A percentile compares a stretch with the other conserved stretches of the same genome.
Conservation (phyloP, 352 stramenopile genomes). For the Lagenidium giganteum region DNA sequence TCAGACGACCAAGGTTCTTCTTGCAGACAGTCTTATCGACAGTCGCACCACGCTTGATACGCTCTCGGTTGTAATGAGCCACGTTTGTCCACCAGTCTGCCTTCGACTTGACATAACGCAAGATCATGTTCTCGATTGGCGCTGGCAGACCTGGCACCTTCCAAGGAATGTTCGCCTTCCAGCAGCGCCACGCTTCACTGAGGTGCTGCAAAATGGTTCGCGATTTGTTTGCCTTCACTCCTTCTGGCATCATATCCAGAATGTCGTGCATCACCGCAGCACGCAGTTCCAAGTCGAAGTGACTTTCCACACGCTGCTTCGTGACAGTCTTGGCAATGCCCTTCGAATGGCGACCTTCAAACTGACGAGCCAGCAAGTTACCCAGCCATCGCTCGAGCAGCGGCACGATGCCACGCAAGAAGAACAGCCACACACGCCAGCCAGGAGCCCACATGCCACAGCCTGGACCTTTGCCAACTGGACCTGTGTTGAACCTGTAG, state of each 20-base stretch:
- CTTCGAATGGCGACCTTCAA: conserved; percentile 99
- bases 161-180: conserved; percentile 99
- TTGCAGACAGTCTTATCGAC: conserved; percentile 99
- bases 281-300: conserved; percentile 99
- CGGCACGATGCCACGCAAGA: conserved; percentile 98
- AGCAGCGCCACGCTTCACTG: conserved; percentile 98
- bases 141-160: conserved; percentile 99
- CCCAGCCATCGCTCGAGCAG: conserved; percentile 98
- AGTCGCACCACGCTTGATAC: conserved; percentile 98
- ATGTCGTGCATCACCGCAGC: conserved; percentile 99
- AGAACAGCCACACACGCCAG: conserved; percentile 99
- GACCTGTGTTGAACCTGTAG: conserved; percentile 99
- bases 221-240: conserved; percentile 99
- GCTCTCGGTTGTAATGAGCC: conserved; percentile 99
- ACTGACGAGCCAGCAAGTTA: conserved; percentile 98
- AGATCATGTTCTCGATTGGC: conserved; percentile 99
- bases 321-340: conserved; percentile 99
- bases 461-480: conserved; percentile 98
- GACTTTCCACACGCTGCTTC: conserved; percentile 99
- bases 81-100: conserved; percentile 99
- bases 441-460: conserved; percentile 99
- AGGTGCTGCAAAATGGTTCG: conserved; percentile 98
- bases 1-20: conserved; percentile 99
- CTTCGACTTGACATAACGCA: conserved; percentile 99
- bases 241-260: conserved; percentile 99